Percentiles rank a stretch among this genome's conserved stretches.
phyloP scores from a whole-genome alignment of 2,329 filamentous ascomycete genomes.

The Coniochaeta ligniaria region DNA sequence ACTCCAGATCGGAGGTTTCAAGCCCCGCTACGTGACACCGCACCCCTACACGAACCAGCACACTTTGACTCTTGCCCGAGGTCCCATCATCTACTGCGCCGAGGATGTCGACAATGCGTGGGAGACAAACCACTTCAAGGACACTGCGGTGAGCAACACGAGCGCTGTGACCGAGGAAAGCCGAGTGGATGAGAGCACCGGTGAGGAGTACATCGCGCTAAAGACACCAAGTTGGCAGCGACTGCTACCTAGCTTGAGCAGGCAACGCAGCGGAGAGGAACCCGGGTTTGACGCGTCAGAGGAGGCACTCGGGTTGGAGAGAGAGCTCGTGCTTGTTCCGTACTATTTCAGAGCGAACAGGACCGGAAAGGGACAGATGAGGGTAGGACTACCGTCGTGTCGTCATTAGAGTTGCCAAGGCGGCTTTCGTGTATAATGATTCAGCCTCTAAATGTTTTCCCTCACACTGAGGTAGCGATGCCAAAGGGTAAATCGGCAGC shows the following conservation, averaged over 20 bases:
- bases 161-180: constrained; percentile 12
- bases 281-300: constrained; percentile 10
- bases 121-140: constrained; percentile 48
- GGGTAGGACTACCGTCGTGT: constrained; percentile 25
- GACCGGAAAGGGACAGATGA: constrained; percentile 45
- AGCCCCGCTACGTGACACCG: constrained; percentile 39
- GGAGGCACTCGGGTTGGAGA: constrained; percentile 8
- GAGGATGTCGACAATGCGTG: constrained; percentile 52
- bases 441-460: no score
- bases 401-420: neutral
- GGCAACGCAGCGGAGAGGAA: constrained; percentile 4
- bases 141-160: constrained; percentile 20
- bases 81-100: constrained; percentile 44
- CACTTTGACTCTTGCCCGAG: constrained; percentile 46
- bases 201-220: constrained; percentile 20
- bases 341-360: constrained; percentile 49
- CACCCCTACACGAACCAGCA: constrained; percentile 50
- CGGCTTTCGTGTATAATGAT: neutral
- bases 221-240: constrained; percentile 11
- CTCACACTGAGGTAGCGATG: no score
- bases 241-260: neutral
- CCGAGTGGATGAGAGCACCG: constrained; percentile 12
- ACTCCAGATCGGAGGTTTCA: constrained; percentile 36
- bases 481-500: no score
- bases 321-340: constrained; percentile 28